A percentile compares a stretch with the other conserved stretches of the same genome.
Conservation (phyloP, 345 rosid species). For the Alliaria petiolata region DNA sequence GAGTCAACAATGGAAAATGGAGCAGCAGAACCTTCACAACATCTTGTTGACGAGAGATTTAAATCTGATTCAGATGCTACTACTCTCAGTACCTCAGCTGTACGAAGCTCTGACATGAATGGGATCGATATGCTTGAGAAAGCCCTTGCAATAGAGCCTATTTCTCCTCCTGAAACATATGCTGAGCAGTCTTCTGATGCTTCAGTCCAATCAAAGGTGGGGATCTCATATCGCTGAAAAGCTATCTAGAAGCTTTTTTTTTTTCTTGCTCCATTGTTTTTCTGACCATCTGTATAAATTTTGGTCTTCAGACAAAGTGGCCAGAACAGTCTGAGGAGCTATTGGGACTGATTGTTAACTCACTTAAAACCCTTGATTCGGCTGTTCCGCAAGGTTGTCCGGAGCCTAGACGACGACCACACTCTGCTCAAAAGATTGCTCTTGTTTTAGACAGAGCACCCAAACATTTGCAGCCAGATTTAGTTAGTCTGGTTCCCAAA, state of each 20-base stretch:
- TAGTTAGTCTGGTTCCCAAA: constrained; percentile 93
- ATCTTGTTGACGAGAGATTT: constrained; percentile 66
- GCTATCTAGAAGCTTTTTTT: background rate
- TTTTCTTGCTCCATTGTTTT: background rate
- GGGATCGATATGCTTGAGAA: constrained; percentile 48
- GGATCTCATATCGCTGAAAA: background rate
- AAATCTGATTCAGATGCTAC: constrained; percentile 67
- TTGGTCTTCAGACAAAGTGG: constrained; percentile 81
- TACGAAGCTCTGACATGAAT: constrained; percentile 62
- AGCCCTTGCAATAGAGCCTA: constrained; percentile 58
- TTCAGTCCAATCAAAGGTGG: constrained; percentile 73
- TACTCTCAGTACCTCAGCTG: constrained; percentile 56
- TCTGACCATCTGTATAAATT: constrained; percentile 13
- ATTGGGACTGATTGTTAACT: constrained; percentile 89
- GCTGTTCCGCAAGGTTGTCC: constrained; percentile 94
- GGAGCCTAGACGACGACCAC: constrained; percentile 90
- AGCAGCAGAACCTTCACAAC: constrained; percentile 50
- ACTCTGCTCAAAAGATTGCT: constrained; percentile 90
- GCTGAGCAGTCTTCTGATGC: constrained; percentile 57
- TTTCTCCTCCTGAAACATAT: constrained; percentile 53
- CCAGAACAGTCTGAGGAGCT: constrained; percentile 99
- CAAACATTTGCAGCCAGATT: constrained; percentile 80
- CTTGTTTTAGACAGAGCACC: constrained; percentile 96
- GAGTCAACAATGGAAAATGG: constrained; percentile 61
- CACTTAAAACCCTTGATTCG: constrained; percentile 91